These are phyloP conservation scores for Citrus sp. DNA, from an alignment of 345 rosid species.

Conservation along the genomic window DNA sequence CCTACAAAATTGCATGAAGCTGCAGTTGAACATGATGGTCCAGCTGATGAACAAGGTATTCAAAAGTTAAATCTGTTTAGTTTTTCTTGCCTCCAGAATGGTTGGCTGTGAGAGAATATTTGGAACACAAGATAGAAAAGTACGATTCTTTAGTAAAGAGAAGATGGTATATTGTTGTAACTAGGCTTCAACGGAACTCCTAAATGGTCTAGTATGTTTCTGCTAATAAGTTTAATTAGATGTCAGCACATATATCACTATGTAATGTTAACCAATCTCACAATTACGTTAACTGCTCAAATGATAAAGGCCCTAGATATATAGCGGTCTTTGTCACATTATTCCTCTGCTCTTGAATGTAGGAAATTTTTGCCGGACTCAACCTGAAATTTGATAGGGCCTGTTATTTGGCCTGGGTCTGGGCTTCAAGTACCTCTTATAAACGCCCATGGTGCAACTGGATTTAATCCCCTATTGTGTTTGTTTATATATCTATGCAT, in stretches of 20 bases:
- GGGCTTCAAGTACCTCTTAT: neutral
- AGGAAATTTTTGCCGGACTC: neutral
- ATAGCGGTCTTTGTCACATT: neutral
- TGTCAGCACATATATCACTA: neutral
- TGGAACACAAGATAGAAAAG: neutral
- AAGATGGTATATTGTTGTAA: neutral
- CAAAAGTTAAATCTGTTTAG: neutral
- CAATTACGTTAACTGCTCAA: neutral
- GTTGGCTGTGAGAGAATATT: neutral
- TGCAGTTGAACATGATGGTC: conserved; percentile 30
- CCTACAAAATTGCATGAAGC: conserved; percentile 63
- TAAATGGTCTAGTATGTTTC: neutral
- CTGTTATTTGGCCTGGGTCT: neutral
- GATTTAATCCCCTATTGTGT: neutral
- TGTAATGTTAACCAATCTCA: neutral
- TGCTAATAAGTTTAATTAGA: neutral
- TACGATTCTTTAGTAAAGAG: too few species aligned
- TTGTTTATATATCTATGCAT: neutral
- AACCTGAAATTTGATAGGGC: neutral
- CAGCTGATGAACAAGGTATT: conserved; percentile 52
- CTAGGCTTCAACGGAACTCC: neutral
- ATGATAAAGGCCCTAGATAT: neutral
- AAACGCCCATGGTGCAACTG: neutral
- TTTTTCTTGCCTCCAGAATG: neutral
- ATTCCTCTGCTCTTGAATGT: neutral